phyloP scores from a whole-genome alignment of 805 yeast genomes.

The Kazachstania africana region DNA sequence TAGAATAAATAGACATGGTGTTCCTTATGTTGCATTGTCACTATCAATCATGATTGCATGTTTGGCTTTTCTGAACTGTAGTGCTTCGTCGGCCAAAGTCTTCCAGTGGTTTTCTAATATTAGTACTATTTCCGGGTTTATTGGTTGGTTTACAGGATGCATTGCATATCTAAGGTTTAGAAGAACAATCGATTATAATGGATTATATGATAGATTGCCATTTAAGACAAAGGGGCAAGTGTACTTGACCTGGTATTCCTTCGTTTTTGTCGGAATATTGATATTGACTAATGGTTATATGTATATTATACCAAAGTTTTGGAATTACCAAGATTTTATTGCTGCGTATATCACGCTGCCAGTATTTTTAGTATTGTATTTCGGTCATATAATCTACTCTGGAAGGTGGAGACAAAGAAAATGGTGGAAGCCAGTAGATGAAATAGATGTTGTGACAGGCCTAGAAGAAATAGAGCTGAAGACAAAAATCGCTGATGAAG shows the following conservation, averaged over 20 bases:
- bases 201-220: slow-evolving; percentile 43
- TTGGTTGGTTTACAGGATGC: slow-evolving; percentile 47
- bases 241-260: slow-evolving; percentile 42
- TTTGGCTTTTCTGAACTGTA: slow-evolving; percentile 43
- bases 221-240: slow-evolving; percentile 48
- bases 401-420: slow-evolving; percentile 26
- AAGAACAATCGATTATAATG: slow-evolving; percentile 46
- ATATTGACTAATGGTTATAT: slow-evolving; percentile 65
- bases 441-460: slow-evolving; percentile 51
- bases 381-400: slow-evolving; percentile 44
- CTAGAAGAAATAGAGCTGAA: slow-evolving; percentile 49
- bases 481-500: slow-evolving; percentile 24
- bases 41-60: slow-evolving; percentile 25
- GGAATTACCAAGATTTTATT: slow-evolving; percentile 45
- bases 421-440: slow-evolving; percentile 40
- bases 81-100: slow-evolving; percentile 40
- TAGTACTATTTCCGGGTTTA: slow-evolving; percentile 54
- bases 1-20: slow-evolving; percentile 41
- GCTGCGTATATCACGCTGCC: slow-evolving; percentile 60
- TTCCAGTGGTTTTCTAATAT: slow-evolving; percentile 58
- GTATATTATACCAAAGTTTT: slow-evolving; percentile 40
- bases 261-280: slow-evolving; percentile 38
- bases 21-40: slow-evolving; percentile 33
- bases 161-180: slow-evolving; percentile 51
- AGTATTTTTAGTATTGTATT: slow-evolving; percentile 33